These are phyloP conservation scores for Hanseniaspora pseudoguilliermondii DNA, from an alignment of 805 yeast genomes.

Conservation along the genomic window DNA sequence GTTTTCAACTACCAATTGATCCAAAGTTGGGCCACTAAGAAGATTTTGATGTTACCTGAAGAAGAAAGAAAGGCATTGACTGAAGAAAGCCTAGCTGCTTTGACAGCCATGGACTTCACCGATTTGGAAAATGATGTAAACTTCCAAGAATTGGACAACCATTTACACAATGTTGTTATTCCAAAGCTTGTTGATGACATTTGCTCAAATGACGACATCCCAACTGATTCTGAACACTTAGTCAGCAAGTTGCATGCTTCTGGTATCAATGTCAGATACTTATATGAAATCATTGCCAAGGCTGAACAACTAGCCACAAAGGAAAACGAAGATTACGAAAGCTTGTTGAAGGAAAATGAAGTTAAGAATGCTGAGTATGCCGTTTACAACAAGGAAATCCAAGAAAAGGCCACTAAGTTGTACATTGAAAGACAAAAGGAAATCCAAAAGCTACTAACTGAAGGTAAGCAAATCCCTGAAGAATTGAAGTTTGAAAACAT, in stretches of 20 bases:
- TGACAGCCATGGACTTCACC: constrained; percentile 16
- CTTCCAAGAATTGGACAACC: constrained; percentile 58
- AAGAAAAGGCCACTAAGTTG: constrained; percentile 20
- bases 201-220: constrained; percentile 39
- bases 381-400: constrained; percentile 25
- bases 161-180: constrained; percentile 45
- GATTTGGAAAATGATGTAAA: constrained; percentile 33
- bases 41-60: constrained; percentile 35
- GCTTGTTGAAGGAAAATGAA: constrained; percentile 21
- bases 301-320: constrained; percentile 22
- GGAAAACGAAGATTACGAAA: constrained; percentile 19
- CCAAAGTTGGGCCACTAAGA: constrained; percentile 75
- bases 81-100: constrained; percentile 23
- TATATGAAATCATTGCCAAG: constrained; percentile 40
- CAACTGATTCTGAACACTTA: constrained; percentile 73
- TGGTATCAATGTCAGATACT: constrained; percentile 83
- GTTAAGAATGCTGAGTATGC: constrained; percentile 25
- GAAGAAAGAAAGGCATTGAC: constrained; percentile 18
- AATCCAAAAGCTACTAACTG: constrained; percentile 24
- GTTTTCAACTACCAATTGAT: constrained; percentile 68
- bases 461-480: constrained; percentile 27
- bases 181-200: constrained; percentile 51
- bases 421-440: constrained; percentile 26
- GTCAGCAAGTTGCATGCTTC: constrained; percentile 53
- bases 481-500: constrained; percentile 24